These are phyloP conservation scores for Teunomyces lycoperdinae DNA, from an alignment of 805 yeast genomes.

Conservation along the genomic window DNA sequence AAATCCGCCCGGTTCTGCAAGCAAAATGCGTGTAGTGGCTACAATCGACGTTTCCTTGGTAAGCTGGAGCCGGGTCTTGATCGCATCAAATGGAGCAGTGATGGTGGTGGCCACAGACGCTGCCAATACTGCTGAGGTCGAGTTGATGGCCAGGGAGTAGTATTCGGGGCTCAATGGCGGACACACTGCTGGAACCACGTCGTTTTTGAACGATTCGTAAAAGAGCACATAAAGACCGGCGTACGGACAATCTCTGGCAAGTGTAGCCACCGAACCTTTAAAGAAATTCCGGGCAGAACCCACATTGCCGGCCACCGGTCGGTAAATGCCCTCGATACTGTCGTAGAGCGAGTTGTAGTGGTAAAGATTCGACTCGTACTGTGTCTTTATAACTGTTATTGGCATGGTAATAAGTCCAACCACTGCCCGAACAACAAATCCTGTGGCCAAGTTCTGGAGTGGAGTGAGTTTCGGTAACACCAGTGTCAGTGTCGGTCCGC, in stretches of 20 bases:
- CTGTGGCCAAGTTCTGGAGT: slow-evolving; percentile 67
- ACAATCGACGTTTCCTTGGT: slow-evolving; percentile 42
- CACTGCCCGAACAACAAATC: slow-evolving; percentile 72
- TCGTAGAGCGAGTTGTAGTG: slow-evolving; percentile 60
- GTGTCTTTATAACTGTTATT: slow-evolving; percentile 81
- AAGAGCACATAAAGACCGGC: slow-evolving; percentile 89
- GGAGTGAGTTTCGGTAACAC: slow-evolving; percentile 71
- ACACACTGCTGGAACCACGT: slow-evolving; percentile 41
- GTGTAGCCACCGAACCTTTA: slow-evolving; percentile 83
- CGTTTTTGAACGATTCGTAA: slow-evolving; percentile 72
- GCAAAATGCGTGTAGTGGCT: slow-evolving; percentile 36
- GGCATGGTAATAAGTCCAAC: slow-evolving; percentile 95
- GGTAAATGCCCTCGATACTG: slow-evolving; percentile 57
- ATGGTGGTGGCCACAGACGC: slow-evolving; percentile 78
- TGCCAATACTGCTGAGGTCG: slow-evolving; percentile 72
- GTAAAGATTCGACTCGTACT: slow-evolving; percentile 82
- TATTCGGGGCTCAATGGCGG: slow-evolving; percentile 11
- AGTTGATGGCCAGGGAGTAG: slow-evolving; percentile 51
- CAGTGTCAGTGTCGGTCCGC: slow-evolving; percentile 23
- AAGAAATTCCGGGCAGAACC: slow-evolving; percentile 66
- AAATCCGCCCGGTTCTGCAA: slow-evolving; percentile 48
- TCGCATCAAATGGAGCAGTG: slow-evolving; percentile 93
- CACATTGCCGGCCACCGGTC: slow-evolving; percentile 6
- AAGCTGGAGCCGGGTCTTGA: slow-evolving; percentile 88
- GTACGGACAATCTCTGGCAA: slow-evolving; percentile 90